phyloP scores from a whole-genome alignment of 176 grass and related monocot genomes.

The Triticum turgidum region DNA sequence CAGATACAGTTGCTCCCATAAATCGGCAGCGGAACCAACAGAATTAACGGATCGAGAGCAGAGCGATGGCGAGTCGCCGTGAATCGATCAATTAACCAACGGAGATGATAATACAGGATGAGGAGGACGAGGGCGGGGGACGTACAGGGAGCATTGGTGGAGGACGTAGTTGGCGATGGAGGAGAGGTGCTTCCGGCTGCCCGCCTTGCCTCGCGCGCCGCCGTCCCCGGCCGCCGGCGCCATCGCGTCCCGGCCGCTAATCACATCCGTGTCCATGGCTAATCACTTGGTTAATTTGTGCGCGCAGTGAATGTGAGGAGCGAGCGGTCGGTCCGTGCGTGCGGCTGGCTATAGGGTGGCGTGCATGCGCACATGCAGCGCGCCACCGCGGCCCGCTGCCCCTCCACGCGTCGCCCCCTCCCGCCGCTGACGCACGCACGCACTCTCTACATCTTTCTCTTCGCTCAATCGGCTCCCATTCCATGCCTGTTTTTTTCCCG shows the following conservation, averaged over 20 bases:
- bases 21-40: not conserved
- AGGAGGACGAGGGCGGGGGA: not conserved
- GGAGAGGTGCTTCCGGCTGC: constrained; percentile 53
- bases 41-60: not conserved
- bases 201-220: not conserved
- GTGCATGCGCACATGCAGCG: constrained; percentile 47
- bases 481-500: not conserved
- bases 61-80: not conserved
- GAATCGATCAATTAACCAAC: not conserved
- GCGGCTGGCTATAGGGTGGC: not conserved
- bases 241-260: not conserved
- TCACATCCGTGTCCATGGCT: constrained; percentile 23
- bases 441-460: not conserved
- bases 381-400: constrained; percentile 33
- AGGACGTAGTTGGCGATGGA: constrained; percentile 81
- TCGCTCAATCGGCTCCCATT: not conserved
- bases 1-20: not conserved
- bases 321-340: not conserved
- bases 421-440: constrained; percentile 6
- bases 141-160: constrained; percentile 57
- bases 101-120: not conserved
- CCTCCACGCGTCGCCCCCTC: constrained; percentile 34
- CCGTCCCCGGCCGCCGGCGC: not conserved
- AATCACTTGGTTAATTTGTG: not conserved
- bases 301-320: not conserved